Evolutionary conservation across 164 flowering plant species (phyloP).

Genomic region (Vitis rotundifolia): DNA sequence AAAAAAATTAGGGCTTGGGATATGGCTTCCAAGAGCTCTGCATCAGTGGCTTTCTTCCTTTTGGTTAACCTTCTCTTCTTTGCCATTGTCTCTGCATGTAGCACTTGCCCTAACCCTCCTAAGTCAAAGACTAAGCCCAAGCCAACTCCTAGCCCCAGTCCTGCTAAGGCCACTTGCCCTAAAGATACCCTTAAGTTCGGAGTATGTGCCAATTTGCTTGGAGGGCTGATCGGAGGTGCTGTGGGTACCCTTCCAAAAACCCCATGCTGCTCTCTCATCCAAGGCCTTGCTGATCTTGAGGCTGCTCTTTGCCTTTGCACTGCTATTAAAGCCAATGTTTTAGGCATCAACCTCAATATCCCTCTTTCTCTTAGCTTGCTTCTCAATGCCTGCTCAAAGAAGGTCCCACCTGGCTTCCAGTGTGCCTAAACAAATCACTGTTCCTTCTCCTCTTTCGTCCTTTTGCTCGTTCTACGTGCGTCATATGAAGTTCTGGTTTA

Average conservation of each 20-base stretch:
- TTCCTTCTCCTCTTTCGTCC: background rate
- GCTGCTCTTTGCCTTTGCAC: conserved; percentile 55
- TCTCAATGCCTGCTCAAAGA: conserved; percentile 37
- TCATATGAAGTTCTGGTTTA: background rate
- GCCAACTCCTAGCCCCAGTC: conserved; percentile 13
- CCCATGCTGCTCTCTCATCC: conserved; percentile 44
- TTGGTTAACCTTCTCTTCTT: conserved; percentile 51
- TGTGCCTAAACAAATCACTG: conserved; percentile 26
- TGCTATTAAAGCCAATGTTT: conserved; percentile 37
- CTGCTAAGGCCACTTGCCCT: conserved; percentile 20
- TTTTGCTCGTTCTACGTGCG: background rate
- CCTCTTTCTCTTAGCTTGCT: conserved; percentile 41
- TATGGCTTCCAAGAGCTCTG: conserved; percentile 49
- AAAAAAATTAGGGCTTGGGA: conserved; percentile 2
- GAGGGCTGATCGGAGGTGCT: conserved; percentile 20
- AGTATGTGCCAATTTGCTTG: conserved; percentile 34
- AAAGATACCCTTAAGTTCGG: conserved; percentile 34
- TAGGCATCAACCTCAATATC: conserved; percentile 37
- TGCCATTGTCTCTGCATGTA: conserved; percentile 36
- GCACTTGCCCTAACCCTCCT: conserved; percentile 36
- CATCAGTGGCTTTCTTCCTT: conserved; percentile 47
- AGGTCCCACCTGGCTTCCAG: conserved; percentile 33
- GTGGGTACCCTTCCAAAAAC: conserved; percentile 26
- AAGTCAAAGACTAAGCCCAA: conserved; percentile 18
- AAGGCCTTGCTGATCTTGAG: conserved; percentile 44